These are phyloP conservation scores for Aspergillus nanangensis DNA, from an alignment of 495 filamentous ascomycete genomes.

Conservation along the genomic window DNA sequence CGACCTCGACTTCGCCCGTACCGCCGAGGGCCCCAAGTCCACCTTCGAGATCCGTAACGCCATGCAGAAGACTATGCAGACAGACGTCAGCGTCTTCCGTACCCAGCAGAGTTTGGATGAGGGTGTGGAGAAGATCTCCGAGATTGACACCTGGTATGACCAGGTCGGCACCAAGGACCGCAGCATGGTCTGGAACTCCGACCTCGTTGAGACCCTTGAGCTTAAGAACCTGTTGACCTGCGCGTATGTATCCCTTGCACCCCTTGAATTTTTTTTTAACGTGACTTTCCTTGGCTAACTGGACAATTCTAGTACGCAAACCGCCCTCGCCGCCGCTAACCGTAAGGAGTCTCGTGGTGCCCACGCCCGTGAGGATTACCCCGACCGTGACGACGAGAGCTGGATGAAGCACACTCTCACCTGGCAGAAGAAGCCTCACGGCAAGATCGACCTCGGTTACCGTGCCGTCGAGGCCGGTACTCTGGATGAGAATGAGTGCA, in stretches of 20 bases:
- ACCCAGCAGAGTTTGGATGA: slow-evolving; percentile 87
- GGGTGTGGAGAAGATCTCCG: slow-evolving; percentile 73
- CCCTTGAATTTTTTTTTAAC: neutral
- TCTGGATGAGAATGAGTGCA: slow-evolving; percentile 86
- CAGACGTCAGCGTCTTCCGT: slow-evolving; percentile 94
- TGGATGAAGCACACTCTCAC: slow-evolving; percentile 99
- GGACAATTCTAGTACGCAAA: slow-evolving; percentile 59
- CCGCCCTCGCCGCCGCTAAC: slow-evolving; percentile 76
- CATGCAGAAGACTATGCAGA: slow-evolving; percentile 98
- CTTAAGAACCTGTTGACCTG: slow-evolving; percentile 90
- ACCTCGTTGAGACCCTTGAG: slow-evolving; percentile 93
- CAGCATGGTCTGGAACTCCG: slow-evolving; percentile 99
- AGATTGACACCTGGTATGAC: slow-evolving; percentile 73
- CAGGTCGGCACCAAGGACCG: slow-evolving; percentile 93
- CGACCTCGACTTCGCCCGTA: slow-evolving; percentile 81
- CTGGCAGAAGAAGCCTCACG: slow-evolving; percentile 87
- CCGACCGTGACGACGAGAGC: slow-evolving; percentile 84
- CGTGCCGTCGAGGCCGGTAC: slow-evolving; percentile 71
- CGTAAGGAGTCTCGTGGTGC: slow-evolving; percentile 93
- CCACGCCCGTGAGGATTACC: slow-evolving; percentile 92
- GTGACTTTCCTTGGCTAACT: slow-evolving; percentile 5
- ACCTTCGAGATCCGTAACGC: slow-evolving; percentile 82
- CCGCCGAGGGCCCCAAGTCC: slow-evolving; percentile 74
- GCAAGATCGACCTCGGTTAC: slow-evolving; percentile 73
- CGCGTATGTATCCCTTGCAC: slow-evolving; percentile 56